Conservation (phyloP, 225 moss, liverwort and hornwort species). For the Rhytidiadelphus loreus region DNA sequence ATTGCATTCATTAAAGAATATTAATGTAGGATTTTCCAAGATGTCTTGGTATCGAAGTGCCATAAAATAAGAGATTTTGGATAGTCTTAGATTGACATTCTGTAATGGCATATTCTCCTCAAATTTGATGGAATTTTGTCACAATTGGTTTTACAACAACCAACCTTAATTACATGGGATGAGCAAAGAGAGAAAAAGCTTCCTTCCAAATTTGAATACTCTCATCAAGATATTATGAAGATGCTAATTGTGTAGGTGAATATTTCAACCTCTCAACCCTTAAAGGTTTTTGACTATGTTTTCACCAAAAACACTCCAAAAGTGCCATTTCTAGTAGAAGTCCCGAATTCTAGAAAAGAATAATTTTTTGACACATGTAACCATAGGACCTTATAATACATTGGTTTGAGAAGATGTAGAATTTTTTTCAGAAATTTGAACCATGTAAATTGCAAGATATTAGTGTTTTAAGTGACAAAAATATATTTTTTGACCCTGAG, state of each 20-base stretch:
- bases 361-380: no score
- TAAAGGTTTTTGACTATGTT: no score
- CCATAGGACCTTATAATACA: no score
- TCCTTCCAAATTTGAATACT: neutral
- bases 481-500: no score
- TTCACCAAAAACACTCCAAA: no score
- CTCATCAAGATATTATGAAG: neutral
- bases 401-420: no score
- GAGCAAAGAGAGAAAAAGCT: fast-evolving
- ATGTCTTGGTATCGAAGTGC: neutral
- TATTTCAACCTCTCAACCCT: neutral
- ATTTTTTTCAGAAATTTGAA: no score
- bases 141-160: neutral
- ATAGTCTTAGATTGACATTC: neutral
- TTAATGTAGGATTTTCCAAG: neutral
- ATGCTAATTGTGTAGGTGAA: neutral
- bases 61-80: neutral
- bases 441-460: no score
- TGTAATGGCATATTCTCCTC: neutral
- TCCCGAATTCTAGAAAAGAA: no score
- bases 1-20: neutral
- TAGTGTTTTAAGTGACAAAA: no score
- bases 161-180: neutral
- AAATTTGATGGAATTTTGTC: neutral
- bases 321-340: no score